Percentiles rank a stretch among this genome's conserved stretches.
Evolutionary conservation across 176 grass and related monocot genomes (phyloP).

Genomic region (Oryza glaberrima): DNA sequence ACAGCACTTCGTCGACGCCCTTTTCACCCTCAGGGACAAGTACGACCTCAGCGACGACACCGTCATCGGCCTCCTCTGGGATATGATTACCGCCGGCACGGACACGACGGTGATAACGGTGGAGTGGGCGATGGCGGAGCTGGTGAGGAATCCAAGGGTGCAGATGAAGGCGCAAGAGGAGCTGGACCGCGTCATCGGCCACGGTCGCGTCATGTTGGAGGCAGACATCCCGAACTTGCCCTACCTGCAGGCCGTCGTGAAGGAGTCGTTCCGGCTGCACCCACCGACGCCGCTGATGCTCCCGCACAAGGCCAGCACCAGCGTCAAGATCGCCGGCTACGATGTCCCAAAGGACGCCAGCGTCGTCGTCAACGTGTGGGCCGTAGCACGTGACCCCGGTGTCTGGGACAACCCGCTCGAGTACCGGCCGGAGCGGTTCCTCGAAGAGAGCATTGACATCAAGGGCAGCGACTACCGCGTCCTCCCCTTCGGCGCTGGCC

Average conservation of each 20-base stretch:
- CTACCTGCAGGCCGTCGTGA: conserved; percentile 59
- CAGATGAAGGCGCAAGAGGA: conserved; percentile 65
- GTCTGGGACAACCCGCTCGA: conserved; percentile 59
- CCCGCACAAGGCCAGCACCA: conserved; percentile 48
- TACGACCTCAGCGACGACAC: conserved; percentile 77
- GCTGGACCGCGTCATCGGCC: conserved; percentile 54
- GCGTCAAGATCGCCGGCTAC: conserved; percentile 61
- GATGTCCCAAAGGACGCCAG: conserved; percentile 58
- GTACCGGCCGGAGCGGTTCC: conserved; percentile 60
- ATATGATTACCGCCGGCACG: conserved; percentile 69
- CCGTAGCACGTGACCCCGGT: conserved; percentile 51
- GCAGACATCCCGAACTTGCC: conserved; percentile 61
- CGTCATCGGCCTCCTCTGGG: conserved; percentile 76
- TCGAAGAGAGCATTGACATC: conserved; percentile 55
- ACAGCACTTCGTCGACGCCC: conserved; percentile 72
- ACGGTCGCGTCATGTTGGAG: conserved; percentile 43
- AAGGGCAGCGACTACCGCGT: conserved; percentile 68
- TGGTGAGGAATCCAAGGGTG: conserved; percentile 52
- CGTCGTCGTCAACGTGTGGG: conserved; percentile 68
- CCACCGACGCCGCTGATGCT: conserved; percentile 71
- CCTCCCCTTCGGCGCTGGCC: conserved; percentile 62
- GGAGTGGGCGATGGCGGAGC: conserved; percentile 72
- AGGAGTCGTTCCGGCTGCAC: conserved; percentile 69
- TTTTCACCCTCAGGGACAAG: conserved; percentile 63
- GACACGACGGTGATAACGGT: conserved; percentile 78